A percentile compares a stretch with the other conserved stretches of the same genome.
Conservation (phyloP, 2,329 filamentous ascomycete species). For the Aspergillus amoenus region DNA sequence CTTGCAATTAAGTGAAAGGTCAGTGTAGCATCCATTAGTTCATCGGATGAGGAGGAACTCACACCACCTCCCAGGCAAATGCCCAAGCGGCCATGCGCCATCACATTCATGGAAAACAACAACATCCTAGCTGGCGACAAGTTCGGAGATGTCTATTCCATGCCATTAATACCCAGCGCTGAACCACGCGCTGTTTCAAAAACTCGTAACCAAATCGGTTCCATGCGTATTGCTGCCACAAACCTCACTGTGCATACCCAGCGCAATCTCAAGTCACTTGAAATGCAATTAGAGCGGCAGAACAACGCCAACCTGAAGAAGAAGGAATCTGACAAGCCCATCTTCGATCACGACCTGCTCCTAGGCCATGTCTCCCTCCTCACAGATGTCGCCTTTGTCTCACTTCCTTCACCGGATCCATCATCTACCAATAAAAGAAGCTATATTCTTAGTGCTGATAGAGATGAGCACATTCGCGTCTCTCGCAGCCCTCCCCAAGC, state of each 20-base stretch:
- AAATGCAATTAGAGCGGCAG: slow-evolving; percentile 55
- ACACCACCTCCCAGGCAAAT: slow-evolving; percentile 59
- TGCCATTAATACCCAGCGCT: slow-evolving; percentile 64
- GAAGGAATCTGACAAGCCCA: slow-evolving; percentile 38
- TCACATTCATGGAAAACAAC: slow-evolving; percentile 67
- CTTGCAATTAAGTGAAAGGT: slow-evolving; percentile 71
- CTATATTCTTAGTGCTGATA: slow-evolving; percentile 67
- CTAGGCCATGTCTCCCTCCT: slow-evolving; percentile 96
- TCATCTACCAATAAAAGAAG: slow-evolving; percentile 48
- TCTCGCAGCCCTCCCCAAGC: slow-evolving; percentile 79
- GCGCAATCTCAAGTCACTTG: slow-evolving; percentile 58
- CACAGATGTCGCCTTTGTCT: slow-evolving; percentile 66
- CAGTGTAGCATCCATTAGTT: slow-evolving; percentile 22
- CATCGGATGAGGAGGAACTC: slow-evolving; percentile 1
- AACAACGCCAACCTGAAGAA: slow-evolving; percentile 45
- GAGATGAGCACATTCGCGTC: slow-evolving; percentile 83
- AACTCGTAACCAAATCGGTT: slow-evolving; percentile 26
- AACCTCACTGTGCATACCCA: slow-evolving; percentile 62
- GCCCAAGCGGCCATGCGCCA: slow-evolving; percentile 83
- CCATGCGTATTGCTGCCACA: slow-evolving; percentile 55
- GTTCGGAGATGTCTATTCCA: slow-evolving; percentile 90
- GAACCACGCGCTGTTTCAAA: slow-evolving; percentile 38
- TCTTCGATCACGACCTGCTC: slow-evolving; percentile 74
- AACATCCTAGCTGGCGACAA: slow-evolving; percentile 87
- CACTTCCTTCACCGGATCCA: slow-evolving; percentile 37